Evolutionary conservation across 331 rosid species (phyloP), one percentile per base, ranked within the genome.

Genomic region (Quercus lobata): DNA sequence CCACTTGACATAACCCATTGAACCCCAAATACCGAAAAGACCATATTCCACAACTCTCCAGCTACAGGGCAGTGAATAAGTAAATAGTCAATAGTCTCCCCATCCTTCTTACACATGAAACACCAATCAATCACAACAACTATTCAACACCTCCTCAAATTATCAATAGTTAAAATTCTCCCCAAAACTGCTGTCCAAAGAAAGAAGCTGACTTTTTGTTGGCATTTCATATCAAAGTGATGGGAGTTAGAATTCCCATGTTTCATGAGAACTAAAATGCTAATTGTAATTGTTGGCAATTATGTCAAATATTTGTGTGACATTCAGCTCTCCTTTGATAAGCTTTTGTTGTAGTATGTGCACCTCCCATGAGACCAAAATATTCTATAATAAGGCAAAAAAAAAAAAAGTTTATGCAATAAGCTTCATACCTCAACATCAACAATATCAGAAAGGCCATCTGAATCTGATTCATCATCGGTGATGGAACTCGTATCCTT

Each of bases 401-500:
- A 32, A 6, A 5, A 35, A 7, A 34, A 4, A 18, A 6, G 53
- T 1, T 7, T 35, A 35, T 68, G 53, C 53, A 35, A 68, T 34
- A 68, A 41, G 46, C 46, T 68, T 6, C 25, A 80, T 81, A 93
- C 93, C 94, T 94, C 98, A 74, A 25, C 65, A 56, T 92, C 97
- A 84, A 92, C 98, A 17, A 94, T 92, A 72, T 94, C 98, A 6
- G 98, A 94, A 21, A 89, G 85, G 78, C 85, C 87, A 77, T 90
- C 98, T 41, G 46, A 41, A 41, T 41, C 12, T 17, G 94, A 87
- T 74, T 88, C 93, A 72, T 86, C 84, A 3, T 62, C 66, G 41
- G 44, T 79, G 76, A 84, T 74, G 32, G 69, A 57, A 65, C 84
- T 77, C 37, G 27, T 63, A 53, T 72, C 88, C 56, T 52, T 79